Conservation (phyloP, 208 protist species). For the Phytomonas francai region DNA sequence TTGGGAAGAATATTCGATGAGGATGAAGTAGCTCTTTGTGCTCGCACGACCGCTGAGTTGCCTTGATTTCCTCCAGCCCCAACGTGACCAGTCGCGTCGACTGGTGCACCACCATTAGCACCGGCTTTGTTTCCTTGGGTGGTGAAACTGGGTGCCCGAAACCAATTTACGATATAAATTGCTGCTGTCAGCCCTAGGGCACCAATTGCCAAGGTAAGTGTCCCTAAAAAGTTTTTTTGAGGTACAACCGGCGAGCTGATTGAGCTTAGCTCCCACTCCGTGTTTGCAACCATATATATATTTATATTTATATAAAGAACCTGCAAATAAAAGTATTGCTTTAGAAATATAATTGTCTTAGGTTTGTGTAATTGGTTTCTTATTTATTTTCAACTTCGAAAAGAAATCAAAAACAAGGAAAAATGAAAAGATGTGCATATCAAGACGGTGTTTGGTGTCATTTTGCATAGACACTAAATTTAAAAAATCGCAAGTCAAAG, state of each 20-base stretch:
- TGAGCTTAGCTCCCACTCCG: neutral
- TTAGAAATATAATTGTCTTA: slow-evolving; percentile 6
- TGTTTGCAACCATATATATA: neutral
- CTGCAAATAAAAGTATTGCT: slow-evolving; percentile 3
- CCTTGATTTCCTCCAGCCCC: slow-evolving; percentile 3
- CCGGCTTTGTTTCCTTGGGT: neutral
- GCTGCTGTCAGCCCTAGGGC: slow-evolving; percentile 5
- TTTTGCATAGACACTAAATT: too few species aligned
- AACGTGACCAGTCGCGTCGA: neutral
- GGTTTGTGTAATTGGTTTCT: neutral
- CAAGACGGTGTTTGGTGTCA: neutral
- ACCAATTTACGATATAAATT: neutral
- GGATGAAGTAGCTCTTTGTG: slow-evolving; percentile 16
- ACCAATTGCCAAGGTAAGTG: neutral
- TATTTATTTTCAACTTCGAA: neutral
- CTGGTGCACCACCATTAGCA: neutral
- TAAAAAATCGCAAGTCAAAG: too few species aligned
- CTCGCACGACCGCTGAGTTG: slow-evolving; percentile 6
- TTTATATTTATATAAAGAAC: too few species aligned
- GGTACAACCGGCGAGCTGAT: neutral
- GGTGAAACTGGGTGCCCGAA: neutral
- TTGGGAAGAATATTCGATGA: neutral
- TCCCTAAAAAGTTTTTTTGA: neutral
- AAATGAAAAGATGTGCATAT: neutral
- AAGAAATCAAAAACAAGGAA: neutral